Conservation (phyloP, 2,329 filamentous ascomycete species). For the Arthrocladium fulminans region DNA sequence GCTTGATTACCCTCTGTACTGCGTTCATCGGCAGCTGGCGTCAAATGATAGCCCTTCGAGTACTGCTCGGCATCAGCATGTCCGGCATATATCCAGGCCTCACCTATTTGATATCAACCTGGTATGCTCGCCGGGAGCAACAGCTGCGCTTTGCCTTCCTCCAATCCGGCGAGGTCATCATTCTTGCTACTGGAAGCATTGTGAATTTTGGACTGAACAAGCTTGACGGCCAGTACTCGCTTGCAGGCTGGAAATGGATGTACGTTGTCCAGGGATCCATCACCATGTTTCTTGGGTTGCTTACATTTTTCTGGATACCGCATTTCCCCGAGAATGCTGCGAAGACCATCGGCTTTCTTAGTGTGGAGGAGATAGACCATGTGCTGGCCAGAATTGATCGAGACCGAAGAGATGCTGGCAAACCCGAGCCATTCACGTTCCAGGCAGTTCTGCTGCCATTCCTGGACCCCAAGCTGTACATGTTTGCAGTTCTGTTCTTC, state of each 20-base stretch:
- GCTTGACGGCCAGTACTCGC: slow-evolving; percentile 46
- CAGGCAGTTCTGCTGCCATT: slow-evolving; percentile 48
- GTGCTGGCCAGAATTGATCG: slow-evolving; percentile 34
- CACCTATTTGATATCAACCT: slow-evolving; percentile 43
- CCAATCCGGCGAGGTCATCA: slow-evolving; percentile 55
- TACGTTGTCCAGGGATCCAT: slow-evolving; percentile 58
- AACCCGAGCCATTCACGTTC: slow-evolving; percentile 48
- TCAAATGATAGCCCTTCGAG: slow-evolving; percentile 59
- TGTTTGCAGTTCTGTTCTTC: slow-evolving; percentile 57
- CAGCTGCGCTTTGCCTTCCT: slow-evolving; percentile 58
- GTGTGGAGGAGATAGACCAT: slow-evolving; percentile 46
- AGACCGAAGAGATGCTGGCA: slow-evolving; percentile 52
- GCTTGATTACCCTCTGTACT: slow-evolving; percentile 58
- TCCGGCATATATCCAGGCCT: slow-evolving; percentile 39
- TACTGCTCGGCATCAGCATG: slow-evolving; percentile 58
- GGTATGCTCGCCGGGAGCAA: slow-evolving; percentile 57
- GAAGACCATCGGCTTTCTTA: slow-evolving; percentile 50
- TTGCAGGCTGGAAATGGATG: slow-evolving; percentile 62
- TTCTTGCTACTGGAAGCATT: slow-evolving; percentile 57
- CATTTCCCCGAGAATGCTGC: slow-evolving; percentile 58
- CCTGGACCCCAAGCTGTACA: slow-evolving; percentile 54
- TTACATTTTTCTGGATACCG: slow-evolving; percentile 62
- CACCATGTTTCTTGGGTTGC: slow-evolving; percentile 48
- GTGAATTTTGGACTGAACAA: slow-evolving; percentile 62
- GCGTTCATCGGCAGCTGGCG: slow-evolving; percentile 59